Evolutionary conservation across 2,329 filamentous ascomycete genomes (phyloP).

Genomic region (Aspergillus costaricaensis): DNA sequence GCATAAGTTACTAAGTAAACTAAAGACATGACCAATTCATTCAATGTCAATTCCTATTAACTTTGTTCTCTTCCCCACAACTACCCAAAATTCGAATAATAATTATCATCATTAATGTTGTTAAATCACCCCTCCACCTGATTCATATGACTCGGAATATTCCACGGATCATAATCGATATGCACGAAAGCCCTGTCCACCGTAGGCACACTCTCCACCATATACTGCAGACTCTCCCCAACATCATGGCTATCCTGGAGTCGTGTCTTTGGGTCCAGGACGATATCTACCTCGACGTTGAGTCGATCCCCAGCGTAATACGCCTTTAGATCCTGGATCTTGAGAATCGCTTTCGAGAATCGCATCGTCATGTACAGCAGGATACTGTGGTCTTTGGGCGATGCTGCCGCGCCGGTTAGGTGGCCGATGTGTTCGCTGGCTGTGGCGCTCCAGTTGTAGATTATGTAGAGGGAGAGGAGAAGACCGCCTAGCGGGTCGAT

Average conservation of each 20-base stretch:
- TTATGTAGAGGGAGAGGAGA: conserved; percentile 61
- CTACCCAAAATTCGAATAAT: no score
- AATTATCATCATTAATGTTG: no score
- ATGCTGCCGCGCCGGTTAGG: conserved; percentile 63
- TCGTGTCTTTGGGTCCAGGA: conserved; percentile 59
- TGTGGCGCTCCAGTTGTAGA: conserved; percentile 63
- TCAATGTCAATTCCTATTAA: no score
- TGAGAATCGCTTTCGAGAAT: conserved; percentile 82
- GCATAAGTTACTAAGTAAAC: no score
- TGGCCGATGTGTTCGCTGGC: conserved; percentile 65
- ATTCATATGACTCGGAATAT: conserved; percentile 47
- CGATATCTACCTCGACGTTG: conserved; percentile 64
- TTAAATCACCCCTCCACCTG: conserved; percentile 25
- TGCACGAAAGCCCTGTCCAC: conserved; percentile 53
- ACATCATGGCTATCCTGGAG: conserved; percentile 62
- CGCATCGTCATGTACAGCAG: conserved; percentile 90
- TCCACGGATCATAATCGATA: conserved; percentile 50
- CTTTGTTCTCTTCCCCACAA: no score
- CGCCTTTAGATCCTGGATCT: conserved; percentile 61
- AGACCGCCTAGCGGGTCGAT: conserved; percentile 64
- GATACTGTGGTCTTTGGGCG: conserved; percentile 68
- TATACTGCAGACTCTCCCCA: conserved; percentile 61
- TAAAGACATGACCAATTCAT: no score
- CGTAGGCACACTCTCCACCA: conserved; percentile 56
- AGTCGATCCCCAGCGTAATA: conserved; percentile 64